Conservation (phyloP, 495 filamentous ascomycete genomes). For the Penicillium egyptiacum region DNA sequence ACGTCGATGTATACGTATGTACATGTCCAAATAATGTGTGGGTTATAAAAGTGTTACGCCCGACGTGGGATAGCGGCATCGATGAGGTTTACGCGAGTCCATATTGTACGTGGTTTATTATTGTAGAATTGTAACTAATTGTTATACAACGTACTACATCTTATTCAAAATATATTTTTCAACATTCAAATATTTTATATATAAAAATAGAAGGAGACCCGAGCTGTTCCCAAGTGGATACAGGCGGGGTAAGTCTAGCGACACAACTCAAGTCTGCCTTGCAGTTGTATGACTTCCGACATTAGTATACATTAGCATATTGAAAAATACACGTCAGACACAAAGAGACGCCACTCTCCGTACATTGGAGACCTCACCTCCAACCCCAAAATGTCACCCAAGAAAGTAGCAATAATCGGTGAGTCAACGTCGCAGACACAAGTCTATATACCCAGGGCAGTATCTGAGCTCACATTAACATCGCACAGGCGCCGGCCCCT, state of each 20-base stretch:
- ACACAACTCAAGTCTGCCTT: neutral
- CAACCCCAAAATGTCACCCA: conserved; percentile 33
- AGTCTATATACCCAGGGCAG: neutral
- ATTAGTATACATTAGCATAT: neutral
- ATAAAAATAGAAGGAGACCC: conserved; percentile 4
- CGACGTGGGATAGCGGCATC: neutral
- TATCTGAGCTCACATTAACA: neutral
- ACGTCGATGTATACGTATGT: neutral
- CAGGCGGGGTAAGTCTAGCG: conserved; percentile 13
- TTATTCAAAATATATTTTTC: neutral
- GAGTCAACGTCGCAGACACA: conserved; percentile 18
- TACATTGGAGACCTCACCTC: neutral
- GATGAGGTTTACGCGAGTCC: neutral
- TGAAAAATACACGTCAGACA: neutral
- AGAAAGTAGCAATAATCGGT: conserved; percentile 71
- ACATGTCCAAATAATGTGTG: neutral
- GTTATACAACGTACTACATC: neutral
- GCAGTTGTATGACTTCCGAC: neutral
- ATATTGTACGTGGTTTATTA: neutral
- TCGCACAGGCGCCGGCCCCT: conserved; percentile 69
- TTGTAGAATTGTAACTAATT: neutral
- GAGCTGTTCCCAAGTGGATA: conserved; percentile 3
- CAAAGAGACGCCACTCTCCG: neutral
- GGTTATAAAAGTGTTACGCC: neutral
- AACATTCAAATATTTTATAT: neutral